Conservation (phyloP, 805 yeast species). For the Starmerella gropengiesseri region DNA sequence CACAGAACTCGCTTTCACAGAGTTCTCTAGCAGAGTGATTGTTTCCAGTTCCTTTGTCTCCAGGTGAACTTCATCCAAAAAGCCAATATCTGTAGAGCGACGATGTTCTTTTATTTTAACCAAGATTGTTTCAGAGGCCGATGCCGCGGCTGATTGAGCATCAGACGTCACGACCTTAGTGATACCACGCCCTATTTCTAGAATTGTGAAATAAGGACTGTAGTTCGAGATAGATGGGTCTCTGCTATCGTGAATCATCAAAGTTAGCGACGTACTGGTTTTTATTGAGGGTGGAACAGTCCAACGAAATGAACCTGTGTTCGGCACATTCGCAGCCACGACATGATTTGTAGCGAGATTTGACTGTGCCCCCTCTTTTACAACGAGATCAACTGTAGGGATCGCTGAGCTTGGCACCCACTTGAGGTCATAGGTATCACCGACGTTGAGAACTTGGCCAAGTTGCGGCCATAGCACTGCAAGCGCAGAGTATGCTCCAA, state of each 20-base stretch:
- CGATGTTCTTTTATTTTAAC: conserved; percentile 3
- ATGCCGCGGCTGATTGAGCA: background rate
- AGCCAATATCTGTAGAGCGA: background rate
- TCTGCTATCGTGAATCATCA: conserved; percentile 23
- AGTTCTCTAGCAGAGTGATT: too few relatives aligned
- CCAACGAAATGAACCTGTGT: conserved; percentile 29
- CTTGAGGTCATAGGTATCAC: conserved; percentile 19
- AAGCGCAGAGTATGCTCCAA: conserved; percentile 2
- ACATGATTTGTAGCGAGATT: conserved; percentile 21
- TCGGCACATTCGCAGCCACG: conserved; percentile 25
- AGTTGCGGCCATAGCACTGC: conserved; percentile 24
- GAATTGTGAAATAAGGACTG: conserved; percentile 18
- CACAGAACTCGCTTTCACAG: too few relatives aligned
- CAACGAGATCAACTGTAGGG: conserved; percentile 24
- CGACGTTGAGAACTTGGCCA: conserved; percentile 25
- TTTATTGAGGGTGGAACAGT: conserved; percentile 18
- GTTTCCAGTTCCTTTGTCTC: too few relatives aligned
- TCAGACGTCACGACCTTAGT: background rate
- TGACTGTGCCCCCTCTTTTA: conserved; percentile 24
- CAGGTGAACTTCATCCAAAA: background rate
- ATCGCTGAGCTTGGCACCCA: conserved; percentile 25
- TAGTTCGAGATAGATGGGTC: conserved; percentile 22
- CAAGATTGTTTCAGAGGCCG: background rate
- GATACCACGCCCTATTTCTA: background rate
- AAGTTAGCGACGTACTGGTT: conserved; percentile 24